Evolutionary conservation across 2,329 filamentous ascomycete species (phyloP).

Genomic region (Cercospora sesami): DNA sequence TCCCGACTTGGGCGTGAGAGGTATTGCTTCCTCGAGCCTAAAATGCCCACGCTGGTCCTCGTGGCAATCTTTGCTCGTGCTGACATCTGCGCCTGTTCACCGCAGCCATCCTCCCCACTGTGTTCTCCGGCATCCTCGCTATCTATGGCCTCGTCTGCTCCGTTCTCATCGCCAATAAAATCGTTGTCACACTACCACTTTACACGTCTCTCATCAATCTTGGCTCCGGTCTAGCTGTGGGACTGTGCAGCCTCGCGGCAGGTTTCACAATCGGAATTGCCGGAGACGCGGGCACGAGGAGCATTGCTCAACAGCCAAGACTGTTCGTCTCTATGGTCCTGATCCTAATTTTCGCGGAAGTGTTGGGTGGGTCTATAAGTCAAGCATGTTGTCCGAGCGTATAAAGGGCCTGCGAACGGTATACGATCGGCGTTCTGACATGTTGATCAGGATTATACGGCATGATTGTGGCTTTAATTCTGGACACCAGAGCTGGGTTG

Average conservation of each 20-base stretch:
- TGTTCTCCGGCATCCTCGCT: constrained; percentile 24
- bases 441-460: constrained; percentile 19
- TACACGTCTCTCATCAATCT: constrained; percentile 23
- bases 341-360: constrained; percentile 25
- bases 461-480: constrained; percentile 20
- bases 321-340: not conserved
- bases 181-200: constrained; percentile 15
- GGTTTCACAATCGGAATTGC: constrained; percentile 25
- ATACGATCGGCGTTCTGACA: not conserved
- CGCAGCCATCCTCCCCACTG: constrained; percentile 15
- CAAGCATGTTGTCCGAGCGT: constrained; percentile 9
- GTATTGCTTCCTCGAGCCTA: not conserved
- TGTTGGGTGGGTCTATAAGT: constrained; percentile 16
- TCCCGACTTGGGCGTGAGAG: constrained; percentile 22
- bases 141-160: constrained; percentile 24
- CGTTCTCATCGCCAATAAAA: constrained; percentile 22
- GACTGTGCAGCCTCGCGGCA: constrained; percentile 19
- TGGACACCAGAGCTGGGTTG: constrained; percentile 18
- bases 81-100: not conserved
- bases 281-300: constrained; percentile 18
- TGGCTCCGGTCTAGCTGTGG: constrained; percentile 17
- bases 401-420: not conserved
- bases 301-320: not conserved
- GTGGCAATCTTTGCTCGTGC: too few species aligned
- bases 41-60: not conserved